Percentiles rank a stretch among this genome's conserved stretches.
Conservation (phyloP, 2,329 filamentous ascomycete species). For the Aspergillus neoniger region DNA sequence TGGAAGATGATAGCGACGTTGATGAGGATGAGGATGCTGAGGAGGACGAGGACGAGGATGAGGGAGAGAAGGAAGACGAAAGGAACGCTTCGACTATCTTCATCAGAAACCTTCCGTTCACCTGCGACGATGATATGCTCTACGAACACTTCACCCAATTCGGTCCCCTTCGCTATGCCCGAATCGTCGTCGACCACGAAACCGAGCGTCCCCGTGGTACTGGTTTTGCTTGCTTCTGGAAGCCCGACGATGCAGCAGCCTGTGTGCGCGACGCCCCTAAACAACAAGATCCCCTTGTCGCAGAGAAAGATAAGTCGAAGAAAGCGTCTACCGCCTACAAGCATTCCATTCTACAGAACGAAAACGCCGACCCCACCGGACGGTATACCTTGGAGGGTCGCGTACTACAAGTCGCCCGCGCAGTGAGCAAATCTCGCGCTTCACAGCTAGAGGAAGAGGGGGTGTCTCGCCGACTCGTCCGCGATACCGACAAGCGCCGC, state of each 20-base stretch:
- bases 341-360: constrained; percentile 85
- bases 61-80: constrained; percentile 51
- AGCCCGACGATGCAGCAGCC: constrained; percentile 69
- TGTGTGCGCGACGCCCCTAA: constrained; percentile 78
- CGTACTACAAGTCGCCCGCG: constrained; percentile 78
- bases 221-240: constrained; percentile 91
- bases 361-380: constrained; percentile 76
- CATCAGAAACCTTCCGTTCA: constrained; percentile 91
- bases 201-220: constrained; percentile 89
- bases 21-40: constrained; percentile 41
- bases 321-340: constrained; percentile 56
- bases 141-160: constrained; percentile 86
- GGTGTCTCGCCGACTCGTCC: constrained; percentile 61
- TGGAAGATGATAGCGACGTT: constrained; percentile 39
- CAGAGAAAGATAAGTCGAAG: constrained; percentile 40
- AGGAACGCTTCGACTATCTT: constrained; percentile 77
- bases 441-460: constrained; percentile 71
- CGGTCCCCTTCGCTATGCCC: constrained; percentile 83
- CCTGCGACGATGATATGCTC: constrained; percentile 76
- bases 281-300: constrained; percentile 43
- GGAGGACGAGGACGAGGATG: constrained; percentile 47
- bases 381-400: constrained; percentile 89
- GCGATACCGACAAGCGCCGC: constrained; percentile 83
- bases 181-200: constrained; percentile 82
- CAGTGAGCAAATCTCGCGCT: constrained; percentile 82